A percentile compares a stretch with the other conserved stretches of the same genome.
Conservation (phyloP, 805 yeast genomes). For the Lachancea nothofagi region DNA sequence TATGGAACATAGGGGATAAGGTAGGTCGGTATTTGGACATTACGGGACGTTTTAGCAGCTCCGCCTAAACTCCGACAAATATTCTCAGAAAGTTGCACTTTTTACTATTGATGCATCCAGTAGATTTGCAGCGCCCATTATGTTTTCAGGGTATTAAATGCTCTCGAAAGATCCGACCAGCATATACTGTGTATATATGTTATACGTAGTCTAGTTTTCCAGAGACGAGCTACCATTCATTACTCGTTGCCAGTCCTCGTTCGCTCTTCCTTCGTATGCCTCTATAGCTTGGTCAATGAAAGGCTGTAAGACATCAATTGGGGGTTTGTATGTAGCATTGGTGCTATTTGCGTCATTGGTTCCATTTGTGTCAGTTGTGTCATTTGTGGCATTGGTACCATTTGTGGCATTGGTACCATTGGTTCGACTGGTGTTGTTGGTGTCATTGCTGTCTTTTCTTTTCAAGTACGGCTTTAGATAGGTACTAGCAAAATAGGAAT, state of each 20-base stretch:
- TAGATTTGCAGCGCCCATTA: no score
- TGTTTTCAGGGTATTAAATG: no score
- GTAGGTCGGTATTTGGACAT: no score
- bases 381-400: not conserved
- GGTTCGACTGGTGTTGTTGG: not conserved
- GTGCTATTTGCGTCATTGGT: not conserved
- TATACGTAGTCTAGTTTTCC: no score
- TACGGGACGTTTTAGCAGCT: no score
- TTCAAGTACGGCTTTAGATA: not conserved
- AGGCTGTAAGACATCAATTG: not conserved
- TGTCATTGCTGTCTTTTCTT: slow-evolving; percentile 3
- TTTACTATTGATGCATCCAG: no score
- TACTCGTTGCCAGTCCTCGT: slow-evolving; percentile 1
- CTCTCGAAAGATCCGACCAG: no score
- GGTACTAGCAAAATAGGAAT: not conserved
- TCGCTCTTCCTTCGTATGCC: not conserved
- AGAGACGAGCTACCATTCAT: not conserved
- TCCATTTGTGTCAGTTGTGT: not conserved
- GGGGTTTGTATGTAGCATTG: not conserved
- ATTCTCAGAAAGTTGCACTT: no score
- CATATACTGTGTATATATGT: no score
- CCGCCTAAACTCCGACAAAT: no score
- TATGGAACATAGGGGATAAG: no score
- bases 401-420: not conserved
- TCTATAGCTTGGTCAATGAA: not conserved